These are phyloP conservation scores for Fusarium longipes DNA, from an alignment of 2,329 filamentous ascomycete species.

Conservation along the genomic window DNA sequence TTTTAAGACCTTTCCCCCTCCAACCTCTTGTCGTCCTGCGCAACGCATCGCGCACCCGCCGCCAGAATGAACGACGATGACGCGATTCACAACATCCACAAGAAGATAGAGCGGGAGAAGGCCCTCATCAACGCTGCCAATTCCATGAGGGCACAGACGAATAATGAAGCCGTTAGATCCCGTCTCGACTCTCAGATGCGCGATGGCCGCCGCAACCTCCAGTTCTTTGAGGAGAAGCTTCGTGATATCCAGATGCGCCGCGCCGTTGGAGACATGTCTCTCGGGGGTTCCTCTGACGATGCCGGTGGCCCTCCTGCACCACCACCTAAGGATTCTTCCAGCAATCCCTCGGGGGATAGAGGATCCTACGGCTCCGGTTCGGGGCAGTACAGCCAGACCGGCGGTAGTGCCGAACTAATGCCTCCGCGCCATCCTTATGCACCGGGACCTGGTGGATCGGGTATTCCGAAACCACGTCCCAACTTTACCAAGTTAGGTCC, in stretches of 20 bases:
- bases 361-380: slow-evolving; percentile 70
- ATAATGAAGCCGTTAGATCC: slow-evolving; percentile 90
- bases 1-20: slow-evolving; percentile 20
- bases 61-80: slow-evolving; percentile 72
- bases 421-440: slow-evolving; percentile 84
- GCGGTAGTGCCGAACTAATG: slow-evolving; percentile 78
- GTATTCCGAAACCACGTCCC: slow-evolving; percentile 78
- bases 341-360: slow-evolving; percentile 59
- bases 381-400: slow-evolving; percentile 65
- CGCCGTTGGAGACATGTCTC: slow-evolving; percentile 74
- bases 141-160: slow-evolving; percentile 94
- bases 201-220: slow-evolving; percentile 90
- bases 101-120: slow-evolving; percentile 98
- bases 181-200: slow-evolving; percentile 94
- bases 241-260: slow-evolving; percentile 87
- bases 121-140: slow-evolving; percentile 93
- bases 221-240: slow-evolving; percentile 94
- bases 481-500: slow-evolving; percentile 97
- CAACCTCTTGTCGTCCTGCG: slow-evolving; percentile 48
- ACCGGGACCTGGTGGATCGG: slow-evolving; percentile 71
- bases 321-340: slow-evolving; percentile 76
- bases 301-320: slow-evolving; percentile 68
- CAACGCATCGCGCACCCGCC: slow-evolving; percentile 55
- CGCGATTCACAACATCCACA: slow-evolving; percentile 81
- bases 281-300: slow-evolving; percentile 59